Evolutionary conservation across 2,329 filamentous ascomycete genomes (phyloP).

Genomic region (Ophiostoma sp.): DNA sequence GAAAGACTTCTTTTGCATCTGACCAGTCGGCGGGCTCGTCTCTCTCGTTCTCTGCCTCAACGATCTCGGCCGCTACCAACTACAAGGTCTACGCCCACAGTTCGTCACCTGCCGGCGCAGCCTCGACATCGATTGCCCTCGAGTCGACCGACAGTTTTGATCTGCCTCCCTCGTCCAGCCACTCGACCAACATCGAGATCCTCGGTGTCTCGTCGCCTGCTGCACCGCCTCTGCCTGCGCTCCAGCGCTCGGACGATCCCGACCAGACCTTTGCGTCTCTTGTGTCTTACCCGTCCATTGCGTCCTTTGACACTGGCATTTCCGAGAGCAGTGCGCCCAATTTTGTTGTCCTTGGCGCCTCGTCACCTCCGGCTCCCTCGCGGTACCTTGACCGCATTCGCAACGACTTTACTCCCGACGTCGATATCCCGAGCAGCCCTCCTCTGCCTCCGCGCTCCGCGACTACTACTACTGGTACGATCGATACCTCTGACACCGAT

Average conservation of each 20-base stretch:
- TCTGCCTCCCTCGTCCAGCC: conserved; percentile 43
- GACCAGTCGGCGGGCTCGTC: conserved; percentile 35
- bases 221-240: conserved; percentile 39
- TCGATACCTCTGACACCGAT: conserved; percentile 43
- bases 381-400: conserved; percentile 21
- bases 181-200: conserved; percentile 52
- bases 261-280: conserved; percentile 29
- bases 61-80: conserved; percentile 53
- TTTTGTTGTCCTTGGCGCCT: conserved; percentile 52
- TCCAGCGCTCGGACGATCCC: conserved; percentile 26
- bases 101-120: conserved; percentile 38
- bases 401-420: conserved; percentile 8
- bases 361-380: conserved; percentile 32
- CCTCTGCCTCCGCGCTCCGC: conserved; percentile 29
- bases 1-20: conserved; percentile 44
- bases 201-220: conserved; percentile 53
- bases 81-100: conserved; percentile 56
- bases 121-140: neutral
- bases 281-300: conserved; percentile 36
- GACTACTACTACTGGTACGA: conserved; percentile 35
- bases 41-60: conserved; percentile 47
- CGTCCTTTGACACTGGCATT: conserved; percentile 23
- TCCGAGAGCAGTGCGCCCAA: conserved; percentile 43
- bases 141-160: conserved; percentile 45
- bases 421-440: conserved; percentile 24